A percentile compares a stretch with the other conserved stretches of the same genome.
Evolutionary conservation across 371 early-diverging fungal genomes (phyloP).

Genomic region (Batkoa obscura): DNA sequence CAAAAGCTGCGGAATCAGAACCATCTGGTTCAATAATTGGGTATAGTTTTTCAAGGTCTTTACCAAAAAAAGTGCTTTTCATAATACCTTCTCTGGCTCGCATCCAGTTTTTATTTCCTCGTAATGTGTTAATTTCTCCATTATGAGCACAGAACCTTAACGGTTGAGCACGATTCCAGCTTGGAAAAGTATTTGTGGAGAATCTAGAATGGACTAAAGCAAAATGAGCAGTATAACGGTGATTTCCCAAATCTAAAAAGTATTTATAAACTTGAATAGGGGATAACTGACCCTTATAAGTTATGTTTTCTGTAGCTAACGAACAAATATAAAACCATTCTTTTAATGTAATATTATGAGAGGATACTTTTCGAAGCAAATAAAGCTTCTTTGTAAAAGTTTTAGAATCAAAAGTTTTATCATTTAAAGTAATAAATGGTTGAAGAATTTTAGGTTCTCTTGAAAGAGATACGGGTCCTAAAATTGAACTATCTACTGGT

Average conservation of each 20-base stretch:
- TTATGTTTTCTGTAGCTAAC: constrained; percentile 72
- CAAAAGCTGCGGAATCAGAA: constrained; percentile 93
- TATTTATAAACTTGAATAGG: constrained; percentile 87
- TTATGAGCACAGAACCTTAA: constrained; percentile 95
- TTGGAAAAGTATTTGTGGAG: constrained; percentile 96
- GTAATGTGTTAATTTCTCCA: constrained; percentile 94
- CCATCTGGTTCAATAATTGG: constrained; percentile 92
- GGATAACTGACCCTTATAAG: constrained; percentile 89
- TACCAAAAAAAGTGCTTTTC: constrained; percentile 55
- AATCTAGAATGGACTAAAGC: constrained; percentile 93
- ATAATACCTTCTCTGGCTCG: constrained; percentile 89
- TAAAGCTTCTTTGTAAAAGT: constrained; percentile 76
- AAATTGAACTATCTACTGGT: constrained; percentile 62
- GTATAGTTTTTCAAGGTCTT: constrained; percentile 59
- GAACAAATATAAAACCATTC: constrained; percentile 94
- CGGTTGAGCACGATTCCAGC: constrained; percentile 96
- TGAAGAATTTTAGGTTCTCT: constrained; percentile 88
- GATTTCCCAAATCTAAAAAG: constrained; percentile 71
- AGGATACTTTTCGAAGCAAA: constrained; percentile 71
- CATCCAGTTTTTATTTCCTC: constrained; percentile 98
- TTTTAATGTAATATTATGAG: constrained; percentile 50
- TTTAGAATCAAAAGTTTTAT: constrained; percentile 31
- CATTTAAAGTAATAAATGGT: constrained; percentile 50
- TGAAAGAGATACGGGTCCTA: constrained; percentile 71
- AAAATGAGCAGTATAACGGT: constrained; percentile 68